Evolutionary conservation across 2,329 filamentous ascomycete species (phyloP).

Genomic region (Pseudogymnoascus sp.): DNA sequence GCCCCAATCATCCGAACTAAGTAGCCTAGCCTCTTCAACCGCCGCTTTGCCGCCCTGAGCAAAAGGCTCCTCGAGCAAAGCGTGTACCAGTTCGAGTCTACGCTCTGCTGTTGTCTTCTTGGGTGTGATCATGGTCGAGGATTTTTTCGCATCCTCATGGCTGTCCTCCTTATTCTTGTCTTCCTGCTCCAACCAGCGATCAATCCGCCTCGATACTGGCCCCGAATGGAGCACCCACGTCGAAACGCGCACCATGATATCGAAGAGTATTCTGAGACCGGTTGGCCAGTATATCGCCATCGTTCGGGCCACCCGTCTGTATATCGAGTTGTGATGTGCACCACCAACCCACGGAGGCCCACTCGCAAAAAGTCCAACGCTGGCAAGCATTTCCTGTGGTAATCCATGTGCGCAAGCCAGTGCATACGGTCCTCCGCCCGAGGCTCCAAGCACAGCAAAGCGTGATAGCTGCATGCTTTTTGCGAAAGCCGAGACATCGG

Average conservation of each 20-base stretch:
- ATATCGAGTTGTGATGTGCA: background rate
- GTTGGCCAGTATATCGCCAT: background rate
- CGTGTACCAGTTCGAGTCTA: background rate
- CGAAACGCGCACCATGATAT: background rate
- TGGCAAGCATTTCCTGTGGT: slow-evolving; percentile 18
- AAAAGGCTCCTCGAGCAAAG: background rate
- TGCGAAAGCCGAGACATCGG: slow-evolving; percentile 36
- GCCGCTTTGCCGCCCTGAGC: background rate
- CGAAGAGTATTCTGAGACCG: background rate
- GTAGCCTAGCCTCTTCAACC: background rate
- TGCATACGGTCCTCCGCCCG: slow-evolving; percentile 42
- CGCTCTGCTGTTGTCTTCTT: background rate
- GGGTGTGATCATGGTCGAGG: background rate
- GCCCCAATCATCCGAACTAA: slow-evolving; percentile 13
- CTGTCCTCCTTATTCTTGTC: background rate
- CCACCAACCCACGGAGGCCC: background rate
- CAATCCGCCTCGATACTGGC: background rate
- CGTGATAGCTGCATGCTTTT: slow-evolving; percentile 33
- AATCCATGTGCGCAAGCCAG: slow-evolving; percentile 39
- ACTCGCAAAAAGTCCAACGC: slow-evolving; percentile 7
- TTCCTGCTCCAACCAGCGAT: background rate
- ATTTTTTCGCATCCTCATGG: background rate
- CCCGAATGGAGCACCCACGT: background rate
- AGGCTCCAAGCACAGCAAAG: slow-evolving; percentile 40
- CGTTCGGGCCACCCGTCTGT: background rate